phyloP scores from a whole-genome alignment of 2,329 filamentous ascomycete genomes.

The Pyrenochaeta sp. region DNA sequence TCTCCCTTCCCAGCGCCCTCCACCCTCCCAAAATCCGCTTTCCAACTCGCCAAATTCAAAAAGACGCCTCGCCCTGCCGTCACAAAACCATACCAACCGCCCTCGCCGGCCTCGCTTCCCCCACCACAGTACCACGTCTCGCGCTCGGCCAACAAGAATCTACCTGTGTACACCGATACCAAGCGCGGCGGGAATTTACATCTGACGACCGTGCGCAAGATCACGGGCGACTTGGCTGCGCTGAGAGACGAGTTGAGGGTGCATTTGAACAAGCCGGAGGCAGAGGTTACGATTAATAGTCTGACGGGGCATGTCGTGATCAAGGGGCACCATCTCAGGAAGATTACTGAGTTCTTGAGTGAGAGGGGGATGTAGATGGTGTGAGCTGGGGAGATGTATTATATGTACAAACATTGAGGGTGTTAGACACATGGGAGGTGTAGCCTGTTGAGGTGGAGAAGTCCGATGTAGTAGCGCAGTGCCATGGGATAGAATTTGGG shows the following conservation, averaged over 20 bases:
- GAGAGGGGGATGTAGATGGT: constrained; percentile 11
- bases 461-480: no score
- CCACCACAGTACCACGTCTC: constrained; percentile 70
- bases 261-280: constrained; percentile 64
- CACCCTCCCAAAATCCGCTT: constrained; percentile 2
- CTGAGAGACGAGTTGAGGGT: constrained; percentile 70
- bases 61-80: not conserved
- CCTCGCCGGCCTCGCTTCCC: constrained; percentile 15
- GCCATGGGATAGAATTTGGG: no score
- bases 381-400: not conserved
- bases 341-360: constrained; percentile 21
- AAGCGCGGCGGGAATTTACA: constrained; percentile 80
- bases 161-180: constrained; percentile 77
- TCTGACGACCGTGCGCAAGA: constrained; percentile 77
- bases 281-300: constrained; percentile 64
- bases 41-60: constrained; percentile 9
- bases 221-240: constrained; percentile 73
- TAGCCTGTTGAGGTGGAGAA: no score
- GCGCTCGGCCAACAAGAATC: constrained; percentile 72
- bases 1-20: constrained; percentile 7
- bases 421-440: no score
- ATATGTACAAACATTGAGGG: no score
- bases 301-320: constrained; percentile 72
- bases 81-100: not conserved
- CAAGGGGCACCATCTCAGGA: constrained; percentile 32